Evolutionary conservation across 139 green algal species (phyloP).

Genomic region (Chlamydomonas sp.): DNA sequence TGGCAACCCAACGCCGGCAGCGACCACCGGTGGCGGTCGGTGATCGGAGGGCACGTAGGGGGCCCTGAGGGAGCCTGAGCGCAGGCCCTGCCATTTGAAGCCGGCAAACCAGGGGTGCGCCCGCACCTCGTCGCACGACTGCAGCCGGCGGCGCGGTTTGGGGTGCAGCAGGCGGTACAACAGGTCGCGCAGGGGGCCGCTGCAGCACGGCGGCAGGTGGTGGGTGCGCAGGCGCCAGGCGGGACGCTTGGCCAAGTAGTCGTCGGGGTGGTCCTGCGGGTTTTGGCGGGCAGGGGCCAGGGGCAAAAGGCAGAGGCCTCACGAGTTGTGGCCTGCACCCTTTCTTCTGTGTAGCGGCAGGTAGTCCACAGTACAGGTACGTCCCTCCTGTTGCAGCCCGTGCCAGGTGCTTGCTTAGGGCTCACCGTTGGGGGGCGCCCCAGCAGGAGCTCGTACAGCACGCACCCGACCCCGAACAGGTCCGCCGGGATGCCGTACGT

Average conservation of each 20-base stretch:
- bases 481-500: constrained; percentile 40
- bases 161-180: constrained; percentile 9
- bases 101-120: constrained; percentile 33
- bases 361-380: too few relatives aligned
- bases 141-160: constrained; percentile 9
- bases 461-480: constrained; percentile 53
- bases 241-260: neutral
- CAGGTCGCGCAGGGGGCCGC: constrained; percentile 8
- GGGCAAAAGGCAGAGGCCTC: too few relatives aligned
- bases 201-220: neutral
- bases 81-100: constrained; percentile 26
- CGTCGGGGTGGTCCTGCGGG: constrained; percentile 24
- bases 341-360: too few relatives aligned
- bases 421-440: constrained; percentile 28
- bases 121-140: constrained; percentile 3
- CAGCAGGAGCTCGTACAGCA: constrained; percentile 58
- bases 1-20: too few relatives aligned
- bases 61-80: too few relatives aligned
- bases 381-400: too few relatives aligned
- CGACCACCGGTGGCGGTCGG: too few relatives aligned
- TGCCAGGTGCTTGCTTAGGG: neutral
- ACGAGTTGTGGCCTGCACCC: too few relatives aligned
- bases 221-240: neutral
- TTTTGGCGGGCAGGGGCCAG: too few relatives aligned
- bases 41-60: too few relatives aligned